Conservation (phyloP, 306 rosid species). For the Canavalia gladiata region DNA sequence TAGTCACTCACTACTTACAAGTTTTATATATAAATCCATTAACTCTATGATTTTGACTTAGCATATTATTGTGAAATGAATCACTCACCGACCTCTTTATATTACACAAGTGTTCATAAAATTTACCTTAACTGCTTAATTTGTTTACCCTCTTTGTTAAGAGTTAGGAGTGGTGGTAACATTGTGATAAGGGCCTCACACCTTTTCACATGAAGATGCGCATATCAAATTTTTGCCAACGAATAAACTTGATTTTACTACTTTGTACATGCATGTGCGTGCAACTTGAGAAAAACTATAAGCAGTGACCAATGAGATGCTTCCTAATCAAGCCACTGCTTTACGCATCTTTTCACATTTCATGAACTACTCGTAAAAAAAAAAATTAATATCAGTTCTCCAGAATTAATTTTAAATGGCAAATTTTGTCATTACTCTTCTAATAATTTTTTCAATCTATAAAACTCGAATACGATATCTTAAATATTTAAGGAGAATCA, state of each 20-base stretch:
- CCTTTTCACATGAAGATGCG: constrained; percentile 20
- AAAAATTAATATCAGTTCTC: no score
- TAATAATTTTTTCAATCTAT: no score
- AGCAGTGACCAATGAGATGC: neutral
- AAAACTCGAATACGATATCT: no score
- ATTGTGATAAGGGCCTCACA: neutral
- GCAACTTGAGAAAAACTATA: neutral
- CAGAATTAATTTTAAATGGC: no score
- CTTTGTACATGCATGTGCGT: constrained; percentile 17
- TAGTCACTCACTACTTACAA: neutral
- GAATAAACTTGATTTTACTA: constrained; percentile 1
- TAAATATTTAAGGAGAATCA: neutral
- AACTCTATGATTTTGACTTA: neutral
- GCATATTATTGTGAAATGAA: neutral
- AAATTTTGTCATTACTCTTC: no score
- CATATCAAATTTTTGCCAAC: neutral
- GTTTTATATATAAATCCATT: neutral
- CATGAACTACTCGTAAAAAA: no score
- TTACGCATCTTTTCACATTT: constrained; percentile 34
- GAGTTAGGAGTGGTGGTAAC: constrained; percentile 1
- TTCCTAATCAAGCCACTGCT: neutral
- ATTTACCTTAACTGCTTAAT: constrained; percentile 20
- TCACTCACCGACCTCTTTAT: neutral
- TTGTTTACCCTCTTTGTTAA: neutral
- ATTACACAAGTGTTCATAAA: no score